Base-by-base conservation (phyloP, 2,329 filamentous ascomycete species). In the Cladosporium sp. region DNA sequence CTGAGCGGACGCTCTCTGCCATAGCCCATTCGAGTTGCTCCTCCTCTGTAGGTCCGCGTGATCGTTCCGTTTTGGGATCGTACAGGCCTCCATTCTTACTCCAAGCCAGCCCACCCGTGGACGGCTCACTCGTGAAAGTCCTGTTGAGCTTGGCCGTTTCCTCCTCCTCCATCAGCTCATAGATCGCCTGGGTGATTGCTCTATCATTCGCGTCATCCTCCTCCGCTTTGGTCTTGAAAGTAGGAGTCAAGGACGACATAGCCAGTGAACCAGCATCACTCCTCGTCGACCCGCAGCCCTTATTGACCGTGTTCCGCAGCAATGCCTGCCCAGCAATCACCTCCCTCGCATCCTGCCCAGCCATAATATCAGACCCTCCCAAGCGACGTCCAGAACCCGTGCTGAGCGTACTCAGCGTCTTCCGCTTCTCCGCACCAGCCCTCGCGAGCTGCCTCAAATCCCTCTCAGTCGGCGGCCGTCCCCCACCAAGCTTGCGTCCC, bases 201-300 rank as follows among this genome's bases (percentile, higher is more conserved):
- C 81, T 78, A 50, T 96, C 89, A 60, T 96, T 95, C 3, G 89
- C 91, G 59, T 90, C 85, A 50, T 96, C 89, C 65, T 95, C 88
- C 58, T 95, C 89, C 0, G 89, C 89, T 61, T 88, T 81, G 0
- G 90, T 96, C 54, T 79, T 80, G 72, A 95, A 92, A 0, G 89
- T 88, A 57, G 86, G 86, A 51, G 75, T 76, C 5, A 82, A 82
- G 32, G 85, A 86, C 52, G 88, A 80, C 13, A 83, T 78, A 3
- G 78, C 77, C 17, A 91, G 81, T 61, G 85, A 80, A n/a, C 76
- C 72, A 40, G 84, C 83, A 54, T 82, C 80, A 41, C 81, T 79
- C 30, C 80, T 84, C 11, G 82, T 83, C 51, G 85, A 89, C 20
- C 82, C 90, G 66, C 92, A 96, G 2, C 89, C 89, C 53, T 80